phyloP scores from a whole-genome alignment of 75 land plant genomes.

The Pinus taeda region DNA sequence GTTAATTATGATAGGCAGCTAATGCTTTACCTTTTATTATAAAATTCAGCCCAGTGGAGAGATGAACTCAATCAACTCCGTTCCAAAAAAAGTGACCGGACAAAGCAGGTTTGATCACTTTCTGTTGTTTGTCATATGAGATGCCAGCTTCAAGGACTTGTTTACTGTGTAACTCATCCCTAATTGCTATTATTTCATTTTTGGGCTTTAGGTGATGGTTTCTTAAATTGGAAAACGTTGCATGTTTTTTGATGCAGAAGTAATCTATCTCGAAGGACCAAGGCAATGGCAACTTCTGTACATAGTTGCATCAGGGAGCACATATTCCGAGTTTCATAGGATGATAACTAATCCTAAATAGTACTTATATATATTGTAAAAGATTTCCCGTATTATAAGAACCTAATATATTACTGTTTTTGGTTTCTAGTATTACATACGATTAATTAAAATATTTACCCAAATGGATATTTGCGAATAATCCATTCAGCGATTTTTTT shows the following conservation, averaged over 20 bases:
- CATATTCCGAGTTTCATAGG: background rate
- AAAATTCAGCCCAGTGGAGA: conserved; percentile 56
- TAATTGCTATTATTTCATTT: background rate
- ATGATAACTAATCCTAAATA: background rate
- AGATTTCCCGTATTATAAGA: background rate
- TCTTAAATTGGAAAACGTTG: background rate
- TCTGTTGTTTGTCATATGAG: background rate
- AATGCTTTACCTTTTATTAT: background rate
- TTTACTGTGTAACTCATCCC: background rate
- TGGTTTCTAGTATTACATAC: background rate
- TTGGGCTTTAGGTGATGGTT: background rate
- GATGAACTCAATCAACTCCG: conserved; percentile 67
- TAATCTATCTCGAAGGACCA: background rate
- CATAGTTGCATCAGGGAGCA: background rate
- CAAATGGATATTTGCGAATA: background rate
- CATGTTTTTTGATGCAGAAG: conserved; percentile 3
- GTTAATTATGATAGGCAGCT: background rate
- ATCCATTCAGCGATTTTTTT: background rate
- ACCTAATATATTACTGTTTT: background rate
- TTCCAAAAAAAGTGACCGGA: conserved; percentile 48
- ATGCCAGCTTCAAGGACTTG: background rate
- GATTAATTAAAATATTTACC: background rate
- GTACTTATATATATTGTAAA: background rate
- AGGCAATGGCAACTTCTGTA: conserved; percentile 8
- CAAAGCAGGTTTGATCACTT: conserved; percentile 21